phyloP scores from a whole-genome alignment of 83 land plant species.

The Diphasiastrum complanatum region DNA sequence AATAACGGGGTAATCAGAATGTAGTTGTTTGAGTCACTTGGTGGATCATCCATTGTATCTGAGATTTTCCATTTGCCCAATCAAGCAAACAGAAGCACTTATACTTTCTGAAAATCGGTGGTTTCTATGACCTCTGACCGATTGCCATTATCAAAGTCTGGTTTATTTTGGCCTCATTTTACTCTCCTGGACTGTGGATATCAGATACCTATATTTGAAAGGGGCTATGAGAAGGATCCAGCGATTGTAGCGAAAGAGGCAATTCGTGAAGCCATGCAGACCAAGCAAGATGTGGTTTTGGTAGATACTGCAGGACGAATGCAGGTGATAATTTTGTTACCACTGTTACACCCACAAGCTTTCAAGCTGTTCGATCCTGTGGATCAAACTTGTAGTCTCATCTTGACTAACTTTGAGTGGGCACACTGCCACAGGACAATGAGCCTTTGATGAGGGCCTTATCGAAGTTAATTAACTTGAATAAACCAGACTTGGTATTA shows the following conservation, averaged over 20 bases:
- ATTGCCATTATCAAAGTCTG: no score
- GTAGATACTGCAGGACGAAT: constrained; percentile 99
- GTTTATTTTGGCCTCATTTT: no score
- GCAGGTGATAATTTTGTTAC: constrained; percentile 52
- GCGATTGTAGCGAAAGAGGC: constrained; percentile 97
- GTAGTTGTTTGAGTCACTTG: no score
- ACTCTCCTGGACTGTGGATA: neutral
- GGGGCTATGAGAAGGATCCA: constrained; percentile 98
- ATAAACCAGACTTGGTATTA: constrained; percentile 80
- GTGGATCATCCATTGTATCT: no score
- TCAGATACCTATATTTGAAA: constrained; percentile 87
- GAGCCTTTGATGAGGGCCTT: constrained; percentile 96
- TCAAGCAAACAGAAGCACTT: no score
- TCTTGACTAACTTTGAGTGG: no score
- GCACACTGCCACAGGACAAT: constrained; percentile 57
- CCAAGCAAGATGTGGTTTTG: constrained; percentile 88
- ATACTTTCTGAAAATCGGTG: no score
- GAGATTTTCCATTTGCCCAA: constrained; percentile 1
- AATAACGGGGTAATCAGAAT: no score
- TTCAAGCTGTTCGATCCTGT: neutral
- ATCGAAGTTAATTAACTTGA: constrained; percentile 86
- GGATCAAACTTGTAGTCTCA: no score
- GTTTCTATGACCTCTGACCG: no score
- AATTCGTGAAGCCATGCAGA: constrained; percentile 74
- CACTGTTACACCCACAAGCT: neutral